Percentiles rank a stretch among this genome's conserved stretches.
These are phyloP conservation scores for Colletotrichum sojae DNA, from an alignment of 2,329 filamentous ascomycete genomes.

Conservation along the genomic window DNA sequence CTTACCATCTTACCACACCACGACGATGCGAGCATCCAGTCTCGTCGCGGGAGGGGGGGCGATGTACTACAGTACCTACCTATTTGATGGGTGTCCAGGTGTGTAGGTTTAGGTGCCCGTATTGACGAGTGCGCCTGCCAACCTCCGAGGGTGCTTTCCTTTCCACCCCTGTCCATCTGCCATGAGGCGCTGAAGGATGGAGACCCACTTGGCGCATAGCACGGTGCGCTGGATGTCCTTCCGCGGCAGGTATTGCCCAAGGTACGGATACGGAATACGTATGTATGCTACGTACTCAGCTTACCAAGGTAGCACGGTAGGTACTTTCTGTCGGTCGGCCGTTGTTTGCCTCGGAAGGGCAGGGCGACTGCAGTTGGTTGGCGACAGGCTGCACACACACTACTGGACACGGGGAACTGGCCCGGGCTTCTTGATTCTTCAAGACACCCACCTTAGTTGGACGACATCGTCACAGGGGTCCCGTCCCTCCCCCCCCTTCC, in stretches of 20 bases:
- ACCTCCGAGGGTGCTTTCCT: not conserved
- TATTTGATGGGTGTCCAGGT: not conserved
- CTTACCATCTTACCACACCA: constrained; percentile 18
- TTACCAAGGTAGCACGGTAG: too few relatives aligned
- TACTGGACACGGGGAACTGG: constrained; percentile 6
- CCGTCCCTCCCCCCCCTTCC: constrained; percentile 1
- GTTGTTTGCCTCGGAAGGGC: constrained; percentile 21
- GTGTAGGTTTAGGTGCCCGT: too few relatives aligned
- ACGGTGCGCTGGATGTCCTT: constrained; percentile 23
- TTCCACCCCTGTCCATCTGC: constrained; percentile 6
- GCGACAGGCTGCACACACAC: not conserved
- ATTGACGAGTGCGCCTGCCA: constrained; percentile 1
- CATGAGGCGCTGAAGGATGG: constrained; percentile 38
- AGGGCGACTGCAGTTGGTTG: constrained; percentile 21
- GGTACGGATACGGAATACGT: not conserved
- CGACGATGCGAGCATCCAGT: constrained; percentile 4
- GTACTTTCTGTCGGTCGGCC: not conserved
- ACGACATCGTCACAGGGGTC: constrained; percentile 37
- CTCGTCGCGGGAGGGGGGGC: constrained; percentile 2
- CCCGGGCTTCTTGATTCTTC: constrained; percentile 9
- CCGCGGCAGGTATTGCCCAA: constrained; percentile 16
- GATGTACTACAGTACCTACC: too few relatives aligned
- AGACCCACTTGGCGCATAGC: constrained; percentile 23
- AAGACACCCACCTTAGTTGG: constrained; percentile 33
- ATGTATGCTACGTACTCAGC: too few relatives aligned